Evolutionary conservation across 805 yeast genomes (phyloP).

Genomic region (Candida alai): DNA sequence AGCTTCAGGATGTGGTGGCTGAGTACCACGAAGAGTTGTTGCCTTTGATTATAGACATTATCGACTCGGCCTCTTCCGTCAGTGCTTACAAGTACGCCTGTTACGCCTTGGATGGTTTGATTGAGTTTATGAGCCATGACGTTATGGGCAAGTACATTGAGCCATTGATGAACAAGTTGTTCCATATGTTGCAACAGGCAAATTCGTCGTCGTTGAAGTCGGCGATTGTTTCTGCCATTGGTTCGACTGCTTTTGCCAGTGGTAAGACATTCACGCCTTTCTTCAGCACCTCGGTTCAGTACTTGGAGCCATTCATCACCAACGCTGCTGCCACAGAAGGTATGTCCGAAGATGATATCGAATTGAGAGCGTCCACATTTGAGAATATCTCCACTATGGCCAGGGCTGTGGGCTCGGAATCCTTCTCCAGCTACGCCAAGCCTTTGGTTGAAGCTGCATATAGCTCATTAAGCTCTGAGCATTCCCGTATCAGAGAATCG

Average conservation of each 20-base stretch:
- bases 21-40: conserved; percentile 77
- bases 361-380: conserved; percentile 85
- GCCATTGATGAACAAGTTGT: conserved; percentile 85
- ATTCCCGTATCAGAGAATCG: conserved; percentile 86
- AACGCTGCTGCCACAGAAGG: conserved; percentile 68
- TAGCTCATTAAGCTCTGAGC: conserved; percentile 68
- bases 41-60: conserved; percentile 81
- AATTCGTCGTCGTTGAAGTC: conserved; percentile 70
- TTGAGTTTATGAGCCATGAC: conserved; percentile 87
- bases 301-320: conserved; percentile 76
- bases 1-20: conserved; percentile 81
- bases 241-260: conserved; percentile 94
- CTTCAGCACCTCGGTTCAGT: conserved; percentile 76
- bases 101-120: conserved; percentile 82
- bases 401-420: conserved; percentile 90
- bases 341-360: conserved; percentile 83
- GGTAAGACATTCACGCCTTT: conserved; percentile 85
- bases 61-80: conserved; percentile 79
- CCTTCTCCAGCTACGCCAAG: conserved; percentile 80
- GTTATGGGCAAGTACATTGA: conserved; percentile 78
- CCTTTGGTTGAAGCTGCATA: conserved; percentile 88
- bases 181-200: conserved; percentile 76
- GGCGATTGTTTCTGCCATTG: conserved; percentile 90
- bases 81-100: conserved; percentile 89
- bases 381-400: conserved; percentile 95